Evolutionary conservation across 345 rosid genomes (phyloP).

Genomic region (Raphanus sativus): DNA sequence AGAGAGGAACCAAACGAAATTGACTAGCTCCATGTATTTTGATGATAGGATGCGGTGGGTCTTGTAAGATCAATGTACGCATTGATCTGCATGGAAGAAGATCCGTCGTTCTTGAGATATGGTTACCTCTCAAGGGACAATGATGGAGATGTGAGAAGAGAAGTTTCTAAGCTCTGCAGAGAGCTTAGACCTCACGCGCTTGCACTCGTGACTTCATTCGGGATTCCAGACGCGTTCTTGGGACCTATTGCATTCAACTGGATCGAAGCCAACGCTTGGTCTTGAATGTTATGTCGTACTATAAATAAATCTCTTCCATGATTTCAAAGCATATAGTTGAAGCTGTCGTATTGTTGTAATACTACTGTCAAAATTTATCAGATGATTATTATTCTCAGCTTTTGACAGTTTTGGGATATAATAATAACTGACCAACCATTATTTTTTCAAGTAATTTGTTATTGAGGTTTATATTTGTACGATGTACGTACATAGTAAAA

Average conservation of each 20-base stretch:
- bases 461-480: background rate
- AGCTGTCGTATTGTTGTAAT: background rate
- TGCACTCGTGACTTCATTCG: slow-evolving; percentile 70
- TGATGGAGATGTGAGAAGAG: slow-evolving; percentile 62
- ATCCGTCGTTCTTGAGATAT: slow-evolving; percentile 66
- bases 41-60: slow-evolving; percentile 53
- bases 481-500: background rate
- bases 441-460: background rate
- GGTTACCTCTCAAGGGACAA: slow-evolving; percentile 63
- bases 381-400: background rate
- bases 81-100: slow-evolving; percentile 71
- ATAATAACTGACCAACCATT: background rate
- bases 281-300: slow-evolving; percentile 38
- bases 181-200: slow-evolving; percentile 84
- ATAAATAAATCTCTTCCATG: background rate
- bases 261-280: slow-evolving; percentile 86
- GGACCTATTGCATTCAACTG: slow-evolving; percentile 86
- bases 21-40: background rate
- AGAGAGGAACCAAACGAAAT: slow-evolving; percentile 3
- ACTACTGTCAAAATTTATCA: background rate
- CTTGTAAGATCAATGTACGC: slow-evolving; percentile 72
- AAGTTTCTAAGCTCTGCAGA: slow-evolving; percentile 65
- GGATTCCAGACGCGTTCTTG: slow-evolving; percentile 76
- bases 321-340: background rate
- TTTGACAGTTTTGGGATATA: background rate